Evolutionary conservation across 176 grass and related monocot species (phyloP).

Genomic region (Hordeum vulgare): MorexV3_pseudomolecules_assembly NC_058522.1:65560329-65560828

Average conservation of each 20-base stretch:
- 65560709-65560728: constrained; percentile 36
- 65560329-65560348: neutral
- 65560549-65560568: neutral
- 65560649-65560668: constrained; percentile 43
- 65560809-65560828: constrained; percentile 13
- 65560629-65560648: neutral
- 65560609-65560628: neutral
- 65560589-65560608: neutral
- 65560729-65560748: constrained; percentile 10
- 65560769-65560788: constrained; percentile 15
- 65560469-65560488: neutral
- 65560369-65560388: neutral
- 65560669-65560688: constrained; percentile 65
- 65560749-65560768: constrained; percentile 3
- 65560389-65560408: neutral
- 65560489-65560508: neutral
- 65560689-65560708: constrained; percentile 71
- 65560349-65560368: neutral
- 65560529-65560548: neutral
- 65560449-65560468: neutral
- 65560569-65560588: neutral
- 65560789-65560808: constrained; percentile 4
- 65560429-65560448: neutral
- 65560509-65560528: neutral
- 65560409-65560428: neutral